Conservation (phyloP, 2,329 filamentous ascomycete species). For the Bipolaris oryzae region DNA sequence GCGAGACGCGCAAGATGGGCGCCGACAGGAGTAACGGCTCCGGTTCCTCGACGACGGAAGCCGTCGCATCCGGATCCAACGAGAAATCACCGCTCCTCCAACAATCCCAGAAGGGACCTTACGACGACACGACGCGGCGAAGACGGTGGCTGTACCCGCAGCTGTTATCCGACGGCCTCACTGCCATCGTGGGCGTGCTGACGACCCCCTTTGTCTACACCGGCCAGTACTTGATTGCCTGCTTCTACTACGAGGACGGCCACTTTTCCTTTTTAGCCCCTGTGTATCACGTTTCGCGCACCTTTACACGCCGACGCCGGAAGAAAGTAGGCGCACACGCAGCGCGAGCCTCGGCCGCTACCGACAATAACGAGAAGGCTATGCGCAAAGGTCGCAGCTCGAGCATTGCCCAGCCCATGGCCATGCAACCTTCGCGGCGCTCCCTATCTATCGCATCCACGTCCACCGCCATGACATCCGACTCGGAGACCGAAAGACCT, state of each 20-base stretch:
- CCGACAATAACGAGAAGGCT: constrained; percentile 38
- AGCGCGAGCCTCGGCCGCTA: constrained; percentile 32
- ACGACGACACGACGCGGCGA: constrained; percentile 43
- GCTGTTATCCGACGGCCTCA: constrained; percentile 72
- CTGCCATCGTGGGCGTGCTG: constrained; percentile 78
- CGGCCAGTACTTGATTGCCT: constrained; percentile 80
- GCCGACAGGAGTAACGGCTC: constrained; percentile 25
- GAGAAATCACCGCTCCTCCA: constrained; percentile 74
- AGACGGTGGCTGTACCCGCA: constrained; percentile 64
- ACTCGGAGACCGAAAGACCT: constrained; percentile 67
- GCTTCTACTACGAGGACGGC: constrained; percentile 82
- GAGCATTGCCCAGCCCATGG: constrained; percentile 29
- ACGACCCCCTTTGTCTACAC: constrained; percentile 79
- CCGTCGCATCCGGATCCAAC: constrained; percentile 51
- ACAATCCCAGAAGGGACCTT: constrained; percentile 32
- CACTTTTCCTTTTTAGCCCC: constrained; percentile 79
- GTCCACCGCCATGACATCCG: constrained; percentile 69
- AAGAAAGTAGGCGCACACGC: constrained; percentile 39
- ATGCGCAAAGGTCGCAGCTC: constrained; percentile 40
- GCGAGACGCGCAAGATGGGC: constrained; percentile 43
- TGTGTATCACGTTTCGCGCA: constrained; percentile 65
- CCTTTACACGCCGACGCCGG: constrained; percentile 51
- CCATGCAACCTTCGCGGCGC: constrained; percentile 42
- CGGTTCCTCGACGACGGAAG: constrained; percentile 34
- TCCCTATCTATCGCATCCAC: constrained; percentile 56